Percentiles rank a stretch among this genome's conserved stretches.
Evolutionary conservation across 805 yeast species (phyloP).

Genomic region (Yarrowia keelungensis): DNA sequence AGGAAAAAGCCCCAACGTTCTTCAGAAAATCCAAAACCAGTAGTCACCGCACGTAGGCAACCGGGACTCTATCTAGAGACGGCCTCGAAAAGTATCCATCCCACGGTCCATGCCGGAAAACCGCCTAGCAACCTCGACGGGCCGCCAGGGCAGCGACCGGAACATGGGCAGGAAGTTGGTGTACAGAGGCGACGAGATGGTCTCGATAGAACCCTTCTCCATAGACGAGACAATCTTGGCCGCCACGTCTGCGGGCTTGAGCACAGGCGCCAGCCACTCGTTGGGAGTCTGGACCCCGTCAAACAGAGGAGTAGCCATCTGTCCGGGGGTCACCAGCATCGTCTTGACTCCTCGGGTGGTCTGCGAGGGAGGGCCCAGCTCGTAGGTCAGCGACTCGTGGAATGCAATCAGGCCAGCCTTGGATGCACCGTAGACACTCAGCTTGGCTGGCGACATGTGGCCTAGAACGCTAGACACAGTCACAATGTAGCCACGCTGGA

Average conservation of each 20-base stretch:
- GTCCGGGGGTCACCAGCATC: constrained; percentile 86
- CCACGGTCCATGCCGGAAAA: constrained; percentile 70
- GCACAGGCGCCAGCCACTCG: constrained; percentile 77
- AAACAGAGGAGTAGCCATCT: constrained; percentile 78
- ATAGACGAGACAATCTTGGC: constrained; percentile 61
- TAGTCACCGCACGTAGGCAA: not conserved
- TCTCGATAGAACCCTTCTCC: constrained; percentile 68
- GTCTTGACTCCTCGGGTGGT: constrained; percentile 61
- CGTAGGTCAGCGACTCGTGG: constrained; percentile 81
- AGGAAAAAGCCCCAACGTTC: constrained; percentile 30
- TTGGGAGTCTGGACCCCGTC: constrained; percentile 76
- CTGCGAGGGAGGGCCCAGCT: constrained; percentile 60
- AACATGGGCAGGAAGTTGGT: constrained; percentile 75
- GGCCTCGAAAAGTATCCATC: constrained; percentile 37
- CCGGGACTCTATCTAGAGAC: not conserved
- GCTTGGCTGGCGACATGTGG: constrained; percentile 79
- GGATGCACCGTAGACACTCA: constrained; percentile 84
- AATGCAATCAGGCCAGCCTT: constrained; percentile 85
- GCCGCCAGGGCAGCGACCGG: constrained; percentile 74
- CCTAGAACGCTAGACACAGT: constrained; percentile 88
- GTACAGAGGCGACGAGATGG: constrained; percentile 76
- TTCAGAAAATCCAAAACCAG: not conserved
- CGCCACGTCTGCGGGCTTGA: constrained; percentile 74
- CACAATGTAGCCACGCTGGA: constrained; percentile 74
- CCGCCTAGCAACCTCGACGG: constrained; percentile 61